Evolutionary conservation across 2,329 filamentous ascomycete genomes (phyloP), one percentile per base, ranked within the genome.

Genomic region (Colletotrichum sp.): DNA sequence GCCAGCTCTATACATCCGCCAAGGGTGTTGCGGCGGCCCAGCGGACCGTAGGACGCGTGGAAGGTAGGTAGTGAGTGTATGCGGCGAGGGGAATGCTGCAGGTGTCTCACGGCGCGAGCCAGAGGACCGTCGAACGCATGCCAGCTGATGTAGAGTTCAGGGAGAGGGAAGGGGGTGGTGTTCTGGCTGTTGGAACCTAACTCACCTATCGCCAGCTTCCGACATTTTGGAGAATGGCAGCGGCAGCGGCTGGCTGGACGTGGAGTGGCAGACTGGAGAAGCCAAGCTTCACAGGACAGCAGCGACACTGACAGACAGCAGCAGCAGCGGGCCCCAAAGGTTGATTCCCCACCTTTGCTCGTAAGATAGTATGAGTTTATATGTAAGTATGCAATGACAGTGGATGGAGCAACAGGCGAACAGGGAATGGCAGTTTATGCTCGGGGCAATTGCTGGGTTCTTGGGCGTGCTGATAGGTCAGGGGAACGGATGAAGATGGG

Each of bases 201-300:
- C 82, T 78, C 82, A 85, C 84, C 81, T 83, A 43, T 84, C 83
- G 74, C 82, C 82, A 67, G 80, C 77, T 36, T 85, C 84, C 67
- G 83, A 85, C 84, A 85, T 85, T 76, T 75, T 81, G 72, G 52
- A 60, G 70, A 73, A 21, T 36, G 72, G 43, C 48, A 30, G 59
- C 59, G 18, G 59, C 59, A 34, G 28, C 59, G n/a, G 43, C 43
- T 48, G 43, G 43, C 43, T 48, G 43, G 43, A 48, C 43, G 43
- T 48, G 43, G 43, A 48, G 43, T 34, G 59, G 28, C 28, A 32
- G 28, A 32, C 28, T 61, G 59, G 59, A 61, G 30, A 34, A 72
- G 73, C 69, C 63, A 60, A 66, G 72, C 72, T 67, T 57, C 65
- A 59, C 65, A 15, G 65, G 65, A 59, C 34, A 69, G 55, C 55